Evolutionary conservation across 768 basidiomycete species (phyloP).

Genomic region (Naganishia antarctica): DNA sequence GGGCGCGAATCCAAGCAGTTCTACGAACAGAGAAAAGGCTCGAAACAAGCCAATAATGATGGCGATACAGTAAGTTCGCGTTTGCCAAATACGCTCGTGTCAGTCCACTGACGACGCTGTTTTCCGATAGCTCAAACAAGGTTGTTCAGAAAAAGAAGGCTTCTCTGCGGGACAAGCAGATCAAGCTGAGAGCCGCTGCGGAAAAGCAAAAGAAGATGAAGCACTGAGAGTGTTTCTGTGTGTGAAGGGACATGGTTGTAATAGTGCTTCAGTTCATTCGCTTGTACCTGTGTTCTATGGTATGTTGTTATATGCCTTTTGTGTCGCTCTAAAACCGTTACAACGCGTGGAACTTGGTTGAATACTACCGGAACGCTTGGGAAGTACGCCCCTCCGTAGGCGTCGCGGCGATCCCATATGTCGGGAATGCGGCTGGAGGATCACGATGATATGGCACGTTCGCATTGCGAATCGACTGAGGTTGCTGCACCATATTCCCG

Average conservation of each 20-base stretch:
- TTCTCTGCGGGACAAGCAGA: conserved; percentile 49
- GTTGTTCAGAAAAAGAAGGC: conserved; percentile 50
- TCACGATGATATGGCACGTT: too few species aligned
- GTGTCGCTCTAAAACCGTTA: neutral
- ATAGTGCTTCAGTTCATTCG: neutral
- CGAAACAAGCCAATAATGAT: conserved; percentile 90
- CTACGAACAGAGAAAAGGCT: conserved; percentile 86
- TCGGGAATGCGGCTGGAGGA: too few species aligned
- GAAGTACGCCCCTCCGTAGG: too few species aligned
- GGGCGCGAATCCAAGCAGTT: conserved; percentile 72
- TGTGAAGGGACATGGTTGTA: conserved; percentile 1
- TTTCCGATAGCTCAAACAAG: conserved; percentile 40
- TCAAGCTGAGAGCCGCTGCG: conserved; percentile 41
- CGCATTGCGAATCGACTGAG: too few species aligned
- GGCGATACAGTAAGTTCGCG: conserved; percentile 46
- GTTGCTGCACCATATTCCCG: too few species aligned
- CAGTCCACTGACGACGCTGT: neutral
- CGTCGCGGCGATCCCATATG: too few species aligned
- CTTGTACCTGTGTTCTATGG: neutral
- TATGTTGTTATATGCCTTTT: neutral
- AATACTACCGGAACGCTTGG: too few species aligned
- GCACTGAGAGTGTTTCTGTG: conserved; percentile 22
- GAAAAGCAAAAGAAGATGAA: conserved; percentile 47
- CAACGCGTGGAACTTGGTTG: too few species aligned
- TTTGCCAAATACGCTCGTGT: neutral